Conservation (phyloP, 2,329 filamentous ascomycete genomes). For the Microcera coccophila region DNA sequence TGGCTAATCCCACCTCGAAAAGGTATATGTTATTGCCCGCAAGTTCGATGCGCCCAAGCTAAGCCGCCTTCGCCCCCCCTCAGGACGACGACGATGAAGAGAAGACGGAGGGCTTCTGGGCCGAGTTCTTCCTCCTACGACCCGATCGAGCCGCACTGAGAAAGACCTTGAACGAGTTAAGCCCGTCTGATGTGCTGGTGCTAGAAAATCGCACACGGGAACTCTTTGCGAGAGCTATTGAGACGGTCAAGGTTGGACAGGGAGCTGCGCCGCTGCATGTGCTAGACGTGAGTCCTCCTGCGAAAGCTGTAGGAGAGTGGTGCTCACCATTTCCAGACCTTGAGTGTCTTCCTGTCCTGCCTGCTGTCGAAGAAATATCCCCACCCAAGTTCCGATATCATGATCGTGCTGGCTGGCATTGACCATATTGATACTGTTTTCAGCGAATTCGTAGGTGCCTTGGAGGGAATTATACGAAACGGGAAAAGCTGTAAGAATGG, state of each 20-base stretch:
- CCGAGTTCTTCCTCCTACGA: conserved; percentile 86
- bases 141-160: conserved; percentile 70
- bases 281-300: conserved; percentile 65
- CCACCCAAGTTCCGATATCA: conserved; percentile 92
- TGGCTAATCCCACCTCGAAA: conserved; percentile 16
- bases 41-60: conserved; percentile 23
- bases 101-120: conserved; percentile 88
- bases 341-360: conserved; percentile 80
- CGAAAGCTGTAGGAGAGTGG: background rate
- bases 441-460: conserved; percentile 76
- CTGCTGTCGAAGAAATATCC: conserved; percentile 87
- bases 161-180: conserved; percentile 64
- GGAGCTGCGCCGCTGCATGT: conserved; percentile 70
- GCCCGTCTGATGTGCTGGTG: conserved; percentile 70
- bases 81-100: conserved; percentile 64
- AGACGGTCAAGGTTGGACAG: conserved; percentile 58
- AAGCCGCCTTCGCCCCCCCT: conserved; percentile 23
- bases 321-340: conserved; percentile 57
- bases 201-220: conserved; percentile 74
- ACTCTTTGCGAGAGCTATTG: conserved; percentile 71
- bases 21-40: conserved; percentile 24
- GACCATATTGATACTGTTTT: conserved; percentile 84
- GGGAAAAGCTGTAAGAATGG: conserved; percentile 63
- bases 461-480: conserved; percentile 80
- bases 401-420: conserved; percentile 81